Base-by-base conservation (phyloP, 495 filamentous ascomycete genomes). In the Oidiodendron maius region DNA sequence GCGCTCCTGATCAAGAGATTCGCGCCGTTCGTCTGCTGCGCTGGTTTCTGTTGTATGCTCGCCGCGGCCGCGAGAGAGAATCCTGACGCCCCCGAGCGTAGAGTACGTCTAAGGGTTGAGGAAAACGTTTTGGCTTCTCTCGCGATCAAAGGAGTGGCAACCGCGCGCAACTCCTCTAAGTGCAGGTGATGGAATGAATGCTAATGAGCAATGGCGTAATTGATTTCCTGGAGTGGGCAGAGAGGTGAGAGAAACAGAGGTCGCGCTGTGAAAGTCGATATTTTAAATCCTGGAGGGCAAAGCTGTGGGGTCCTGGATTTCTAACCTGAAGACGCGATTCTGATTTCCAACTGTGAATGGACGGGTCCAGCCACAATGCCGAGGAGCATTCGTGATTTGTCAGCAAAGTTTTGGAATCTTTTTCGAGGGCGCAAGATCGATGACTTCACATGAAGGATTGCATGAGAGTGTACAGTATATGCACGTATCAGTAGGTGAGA, bases 111-210 rank as follows among this genome's bases (percentile, higher is more conserved):
- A n/a, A 87, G 77, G 34, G 78, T 70, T 55, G 78, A 86, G 71
- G 88, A 86, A 80, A 93, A 96, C 89, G 94, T 78, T 68, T 86
- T 95, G 88, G 64, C 68, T 64, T 64, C n/a, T 40, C 20, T 11
- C 2, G 12, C 13, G 2, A 9, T 15, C 37, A 40, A 17, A 17
- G 16, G 20, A 10, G 41, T 15, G 6, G 25, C 21, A 3, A 22
- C 11, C 9, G 12, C 6, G 20, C 18, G 12, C 6, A 22, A 12
- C 38, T 40, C 20, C 38, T 40, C 3, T 9, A 18, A 6, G 4
- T 18, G 38, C 17, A 40, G 38, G 38, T 21, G 38, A 21, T 4
- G n/a, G n/a, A n/a, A n/a, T n/a, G n/a, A n/a, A n/a, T n/a, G n/a
- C n/a, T n/a, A n/a, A n/a, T n/a, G n/a, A n/a, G n/a, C n/a, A n/a